Evolutionary conservation across 768 basidiomycete genomes (phyloP).

Genomic region (Trametopsis cervina): DNA sequence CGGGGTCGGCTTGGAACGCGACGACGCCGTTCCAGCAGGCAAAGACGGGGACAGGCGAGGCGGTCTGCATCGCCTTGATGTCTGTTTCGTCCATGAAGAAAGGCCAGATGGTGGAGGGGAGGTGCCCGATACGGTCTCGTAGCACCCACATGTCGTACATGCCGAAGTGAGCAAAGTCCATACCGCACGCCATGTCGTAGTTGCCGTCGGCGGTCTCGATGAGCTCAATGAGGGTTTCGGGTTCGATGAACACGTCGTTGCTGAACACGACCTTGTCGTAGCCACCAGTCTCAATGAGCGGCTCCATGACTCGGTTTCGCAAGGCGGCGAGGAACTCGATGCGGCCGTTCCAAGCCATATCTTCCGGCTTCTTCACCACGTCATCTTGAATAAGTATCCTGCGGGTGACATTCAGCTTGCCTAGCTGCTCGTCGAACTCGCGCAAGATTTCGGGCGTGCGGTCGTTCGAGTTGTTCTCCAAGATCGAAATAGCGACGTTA

Average conservation of each 20-base stretch:
- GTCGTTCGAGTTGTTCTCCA: slow-evolving; percentile 33
- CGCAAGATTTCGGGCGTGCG: slow-evolving; percentile 25
- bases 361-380: slow-evolving; percentile 17
- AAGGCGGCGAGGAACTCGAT: slow-evolving; percentile 32
- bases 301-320: slow-evolving; percentile 37
- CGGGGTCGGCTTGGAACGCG: slow-evolving; percentile 33
- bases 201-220: slow-evolving; percentile 30
- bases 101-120: slow-evolving; percentile 30
- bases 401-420: slow-evolving; percentile 19
- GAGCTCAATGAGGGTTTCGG: slow-evolving; percentile 33
- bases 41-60: slow-evolving; percentile 36
- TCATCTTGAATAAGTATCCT: slow-evolving; percentile 26
- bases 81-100: slow-evolving; percentile 34
- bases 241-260: slow-evolving; percentile 36
- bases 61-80: slow-evolving; percentile 28
- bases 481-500: slow-evolving; percentile 36
- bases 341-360: slow-evolving; percentile 24
- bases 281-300: slow-evolving; percentile 28
- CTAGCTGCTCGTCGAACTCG: slow-evolving; percentile 21
- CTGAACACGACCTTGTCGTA: slow-evolving; percentile 35
- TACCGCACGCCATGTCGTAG: slow-evolving; percentile 37
- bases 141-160: slow-evolving; percentile 34
- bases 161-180: slow-evolving; percentile 31
- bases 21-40: slow-evolving; percentile 42
- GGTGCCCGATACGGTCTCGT: slow-evolving; percentile 27